Base-by-base conservation (phyloP, 2,329 filamentous ascomycete species). In the Raffaelea albimanens region DNA sequence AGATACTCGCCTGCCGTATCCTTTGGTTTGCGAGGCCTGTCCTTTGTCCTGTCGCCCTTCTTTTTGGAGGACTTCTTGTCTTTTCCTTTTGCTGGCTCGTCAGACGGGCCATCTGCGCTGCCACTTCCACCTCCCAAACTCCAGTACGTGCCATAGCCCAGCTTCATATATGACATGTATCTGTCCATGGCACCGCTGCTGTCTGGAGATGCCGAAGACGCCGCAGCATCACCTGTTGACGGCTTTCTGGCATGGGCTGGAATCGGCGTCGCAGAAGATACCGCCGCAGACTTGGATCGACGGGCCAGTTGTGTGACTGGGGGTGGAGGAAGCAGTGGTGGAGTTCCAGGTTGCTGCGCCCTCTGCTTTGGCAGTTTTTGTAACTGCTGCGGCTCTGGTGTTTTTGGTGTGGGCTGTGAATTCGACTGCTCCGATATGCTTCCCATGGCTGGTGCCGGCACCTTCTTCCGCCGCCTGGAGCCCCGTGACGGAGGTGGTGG, bases 71-170 rank as follows among this genome's bases (percentile, higher is more conserved):
- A 20, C 22, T 23, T 7, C 21, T 22, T 16, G 41, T 8, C 19
- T 43, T 31, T 16, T 38, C 18, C 14, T 38, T 8, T 19, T 38
- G 34, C 5, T 38, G 34, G 34, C 25, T 58, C 54, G 25, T 50
- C 25, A 18, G 47, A 33, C 3, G 46, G 19, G 9, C 56, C 48
- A 34, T 23, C 53, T 38, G 38, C 48, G 40, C 21, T 51, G 14
- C 47, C 18, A 22, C 45, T 33, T 16, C 58, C 56, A 20, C 58
- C 52, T 5, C 68, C 67, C 2, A 80, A 58, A 14, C 72, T 71
- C 80, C 80, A 83, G 54, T 82, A 80, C n/a, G 76, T 82, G 23
- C 80, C 80, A 54, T 83, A 83, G 4, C 80, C 80, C 44, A 83
- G 63, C 57, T 81, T 86, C 45, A 87, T 69, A 56, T 80, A 84